Evolutionary conservation across 352 stramenopile genomes (phyloP).

Genomic region (Proteromonas lacertae): DNA sequence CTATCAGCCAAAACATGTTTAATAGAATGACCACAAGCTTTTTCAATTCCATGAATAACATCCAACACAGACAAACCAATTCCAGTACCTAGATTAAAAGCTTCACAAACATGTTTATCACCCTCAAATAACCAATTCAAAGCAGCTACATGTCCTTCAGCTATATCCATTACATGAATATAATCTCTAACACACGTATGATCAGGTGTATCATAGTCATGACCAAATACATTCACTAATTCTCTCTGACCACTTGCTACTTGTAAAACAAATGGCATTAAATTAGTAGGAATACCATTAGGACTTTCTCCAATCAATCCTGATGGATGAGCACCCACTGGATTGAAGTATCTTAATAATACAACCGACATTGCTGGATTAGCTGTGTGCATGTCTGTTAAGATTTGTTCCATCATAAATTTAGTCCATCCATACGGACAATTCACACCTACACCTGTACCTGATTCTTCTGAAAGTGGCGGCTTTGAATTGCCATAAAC

Average conservation of each 20-base stretch:
- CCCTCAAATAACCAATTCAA: conserved; percentile 18
- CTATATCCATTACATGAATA: conserved; percentile 57
- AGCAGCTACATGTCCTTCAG: conserved; percentile 29
- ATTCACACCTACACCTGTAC: conserved; percentile 21
- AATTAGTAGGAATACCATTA: conserved; percentile 42
- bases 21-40: conserved; percentile 8
- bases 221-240: conserved; percentile 41
- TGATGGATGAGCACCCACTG: conserved; percentile 36
- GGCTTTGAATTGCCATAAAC: conserved; percentile 21
- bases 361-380: too few relatives aligned
- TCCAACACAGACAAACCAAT: conserved; percentile 31
- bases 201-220: conserved; percentile 43
- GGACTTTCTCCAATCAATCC: conserved; percentile 52
- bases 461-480: conserved; percentile 20
- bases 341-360: conserved; percentile 61
- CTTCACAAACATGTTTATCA: not conserved
- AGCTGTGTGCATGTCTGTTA: too few relatives aligned
- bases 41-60: conserved; percentile 35
- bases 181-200: conserved; percentile 51
- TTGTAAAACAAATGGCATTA: conserved; percentile 48
- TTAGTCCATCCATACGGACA: conserved; percentile 57
- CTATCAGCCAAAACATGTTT: conserved; percentile 10
- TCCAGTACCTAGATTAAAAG: conserved; percentile 41
- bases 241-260: conserved; percentile 26
- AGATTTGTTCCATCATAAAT: conserved; percentile 53